These are phyloP conservation scores for Arthrinium phaeospermum DNA, from an alignment of 2,329 filamentous ascomycete genomes.

Conservation along the genomic window DNA sequence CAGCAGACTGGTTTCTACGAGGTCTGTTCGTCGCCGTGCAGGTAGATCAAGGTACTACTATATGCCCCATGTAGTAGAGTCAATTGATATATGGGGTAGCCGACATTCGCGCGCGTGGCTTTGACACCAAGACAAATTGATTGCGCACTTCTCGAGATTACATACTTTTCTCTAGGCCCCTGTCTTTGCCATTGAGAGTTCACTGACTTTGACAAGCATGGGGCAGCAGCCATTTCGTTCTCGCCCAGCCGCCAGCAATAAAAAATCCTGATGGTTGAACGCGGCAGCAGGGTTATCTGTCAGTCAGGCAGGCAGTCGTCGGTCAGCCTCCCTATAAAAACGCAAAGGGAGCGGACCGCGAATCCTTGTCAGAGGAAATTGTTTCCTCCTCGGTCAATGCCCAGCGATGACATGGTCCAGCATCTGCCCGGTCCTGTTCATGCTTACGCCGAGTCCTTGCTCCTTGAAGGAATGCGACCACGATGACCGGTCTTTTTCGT, in stretches of 20 bases:
- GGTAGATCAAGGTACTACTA: neutral
- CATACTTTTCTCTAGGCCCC: neutral
- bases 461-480: neutral
- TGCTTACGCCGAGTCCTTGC: neutral
- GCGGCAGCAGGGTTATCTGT: neutral
- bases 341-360: slow-evolving; percentile 4
- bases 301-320: neutral
- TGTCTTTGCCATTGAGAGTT: slow-evolving; percentile 6
- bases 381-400: slow-evolving; percentile 15
- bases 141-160: neutral
- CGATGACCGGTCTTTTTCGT: neutral
- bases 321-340: neutral
- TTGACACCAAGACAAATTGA: slow-evolving; percentile 4
- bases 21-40: neutral
- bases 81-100: neutral
- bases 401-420: neutral
- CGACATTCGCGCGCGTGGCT: neutral
- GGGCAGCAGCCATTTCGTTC: neutral
- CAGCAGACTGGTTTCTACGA: neutral
- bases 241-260: neutral
- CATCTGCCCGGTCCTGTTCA: neutral
- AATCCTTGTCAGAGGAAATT: slow-evolving; percentile 11
- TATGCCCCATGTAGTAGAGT: neutral
- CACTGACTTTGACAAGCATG: slow-evolving; percentile 5
- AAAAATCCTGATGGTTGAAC: neutral